Evolutionary conservation across 305 asterid genomes (phyloP), one percentile per base, ranked within the genome.

Genomic region (Fraxinus sp.): DNA sequence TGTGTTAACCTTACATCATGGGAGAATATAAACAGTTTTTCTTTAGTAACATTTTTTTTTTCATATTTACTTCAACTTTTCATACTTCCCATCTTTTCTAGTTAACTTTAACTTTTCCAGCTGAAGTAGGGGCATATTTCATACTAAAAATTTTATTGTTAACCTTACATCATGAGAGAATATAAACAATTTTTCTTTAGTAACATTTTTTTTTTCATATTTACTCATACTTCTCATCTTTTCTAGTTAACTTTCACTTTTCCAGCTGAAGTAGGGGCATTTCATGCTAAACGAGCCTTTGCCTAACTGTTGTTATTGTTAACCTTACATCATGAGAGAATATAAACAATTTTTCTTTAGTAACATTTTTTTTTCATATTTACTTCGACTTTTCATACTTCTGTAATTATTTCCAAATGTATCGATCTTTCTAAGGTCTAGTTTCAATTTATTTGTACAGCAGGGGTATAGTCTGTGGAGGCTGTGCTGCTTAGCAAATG

Each of bases 381-480:
- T 70, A 24, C 46, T n/a, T 43, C 9, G 6, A 74, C 49, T 74
- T 39, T 13, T 79, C 20, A 7, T 28, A 24, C n/a, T 52, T 77
- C 10, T 46, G 68, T 36, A 55, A 32, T 78, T 28, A 35, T 22
- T 18, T n/a, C 68, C 68, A 62, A 59, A 49, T 1, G 57, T 13
- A 46, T 0, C 1, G 16, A 10, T 80, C 41, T 77, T 30, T 66
- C 37, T 11, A 74, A 41, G 7, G 18, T 5, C 46, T 18, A 7
- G 36, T 22, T 7, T 36, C 55, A 10, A 43, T 75, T 39, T 33
- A 36, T 72, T 55, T 11, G 18, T 66, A 55, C 85, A 88, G 95
- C 83, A 90, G 97, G 90, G 93, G 94, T 2, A 89, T 93, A 68
- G 89, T 91, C 28, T 94, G 97, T 62, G 93, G 97, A 28, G 97